Evolutionary conservation across 208 protist genomes (phyloP).

Genomic region (Trypanosoma conorhini): DNA sequence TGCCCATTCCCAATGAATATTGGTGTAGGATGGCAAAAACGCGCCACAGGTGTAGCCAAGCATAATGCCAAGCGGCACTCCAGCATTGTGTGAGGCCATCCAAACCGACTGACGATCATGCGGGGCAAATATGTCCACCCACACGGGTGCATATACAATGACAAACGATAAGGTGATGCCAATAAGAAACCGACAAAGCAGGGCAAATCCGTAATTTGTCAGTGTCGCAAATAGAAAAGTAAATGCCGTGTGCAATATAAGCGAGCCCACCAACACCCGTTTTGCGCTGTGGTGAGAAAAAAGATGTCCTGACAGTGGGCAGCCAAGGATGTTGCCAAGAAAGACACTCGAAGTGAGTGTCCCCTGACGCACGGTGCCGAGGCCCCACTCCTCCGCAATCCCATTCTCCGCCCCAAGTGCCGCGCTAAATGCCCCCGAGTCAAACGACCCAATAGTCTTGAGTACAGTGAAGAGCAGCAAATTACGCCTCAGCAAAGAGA

Average conservation of each 20-base stretch:
- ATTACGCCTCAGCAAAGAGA: slow-evolving; percentile 48
- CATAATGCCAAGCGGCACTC: slow-evolving; percentile 92
- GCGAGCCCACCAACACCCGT: slow-evolving; percentile 44
- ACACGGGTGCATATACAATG: slow-evolving; percentile 91
- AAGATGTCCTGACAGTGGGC: slow-evolving; percentile 68
- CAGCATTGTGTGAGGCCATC: slow-evolving; percentile 92
- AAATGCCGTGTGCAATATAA: slow-evolving; percentile 76
- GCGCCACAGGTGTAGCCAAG: slow-evolving; percentile 83
- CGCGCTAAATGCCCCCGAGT: slow-evolving; percentile 88
- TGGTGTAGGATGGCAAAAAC: slow-evolving; percentile 57
- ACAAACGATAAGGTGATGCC: slow-evolving; percentile 90
- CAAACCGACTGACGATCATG: slow-evolving; percentile 76
- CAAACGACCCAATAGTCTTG: slow-evolving; percentile 85
- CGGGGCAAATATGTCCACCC: slow-evolving; percentile 93
- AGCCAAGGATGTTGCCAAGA: slow-evolving; percentile 83
- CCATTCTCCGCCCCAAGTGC: slow-evolving; percentile 69
- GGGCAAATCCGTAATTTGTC: slow-evolving; percentile 43
- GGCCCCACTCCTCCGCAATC: slow-evolving; percentile 63
- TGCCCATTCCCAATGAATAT: slow-evolving; percentile 71
- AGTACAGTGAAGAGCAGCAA: slow-evolving; percentile 79
- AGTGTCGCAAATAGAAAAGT: slow-evolving; percentile 76
- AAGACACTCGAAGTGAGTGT: slow-evolving; percentile 83
- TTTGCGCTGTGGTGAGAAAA: slow-evolving; percentile 76
- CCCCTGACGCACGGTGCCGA: slow-evolving; percentile 61
- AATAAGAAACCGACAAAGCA: slow-evolving; percentile 87